phyloP scores from a whole-genome alignment of 2,329 filamentous ascomycete genomes.

The Didymella exigua region DNA sequence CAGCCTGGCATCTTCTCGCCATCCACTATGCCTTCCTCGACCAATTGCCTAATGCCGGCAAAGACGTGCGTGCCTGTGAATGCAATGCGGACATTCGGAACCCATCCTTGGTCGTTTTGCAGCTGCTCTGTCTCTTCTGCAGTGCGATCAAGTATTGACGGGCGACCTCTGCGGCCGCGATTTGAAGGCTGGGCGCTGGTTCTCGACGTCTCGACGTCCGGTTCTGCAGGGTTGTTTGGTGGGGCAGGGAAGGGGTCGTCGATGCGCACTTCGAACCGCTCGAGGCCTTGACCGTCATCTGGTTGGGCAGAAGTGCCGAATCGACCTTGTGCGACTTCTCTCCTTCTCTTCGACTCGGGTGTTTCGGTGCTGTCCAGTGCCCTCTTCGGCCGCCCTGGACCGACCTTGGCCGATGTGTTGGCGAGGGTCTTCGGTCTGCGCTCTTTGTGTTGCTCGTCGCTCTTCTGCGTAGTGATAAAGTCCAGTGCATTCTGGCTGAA shows the following conservation, averaged over 20 bases:
- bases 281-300: constrained; percentile 41
- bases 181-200: constrained; percentile 20
- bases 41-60: constrained; percentile 76
- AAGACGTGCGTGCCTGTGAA: constrained; percentile 82
- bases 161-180: constrained; percentile 35
- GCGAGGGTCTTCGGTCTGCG: constrained; percentile 2
- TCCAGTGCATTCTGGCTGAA: constrained; percentile 59
- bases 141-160: constrained; percentile 44
- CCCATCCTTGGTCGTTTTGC: constrained; percentile 51
- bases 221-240: constrained; percentile 5
- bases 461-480: constrained; percentile 44
- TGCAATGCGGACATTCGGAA: constrained; percentile 67
- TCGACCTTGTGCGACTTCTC: constrained; percentile 66
- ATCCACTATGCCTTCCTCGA: constrained; percentile 77
- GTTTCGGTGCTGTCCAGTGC: constrained; percentile 33
- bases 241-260: constrained; percentile 51
- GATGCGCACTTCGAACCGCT: constrained; percentile 57
- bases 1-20: constrained; percentile 82
- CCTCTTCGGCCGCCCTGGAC: constrained; percentile 37
- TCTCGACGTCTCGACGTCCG: constrained; percentile 24
- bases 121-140: constrained; percentile 38
- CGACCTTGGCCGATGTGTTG: constrained; percentile 26
- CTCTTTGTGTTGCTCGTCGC: constrained; percentile 27
- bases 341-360: constrained; percentile 61
- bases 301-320: constrained; percentile 64